Percentiles rank a stretch among this genome's conserved stretches.
Conservation (phyloP, 176 grass and related monocot species). For the Phoenix roebelenii region DNA sequence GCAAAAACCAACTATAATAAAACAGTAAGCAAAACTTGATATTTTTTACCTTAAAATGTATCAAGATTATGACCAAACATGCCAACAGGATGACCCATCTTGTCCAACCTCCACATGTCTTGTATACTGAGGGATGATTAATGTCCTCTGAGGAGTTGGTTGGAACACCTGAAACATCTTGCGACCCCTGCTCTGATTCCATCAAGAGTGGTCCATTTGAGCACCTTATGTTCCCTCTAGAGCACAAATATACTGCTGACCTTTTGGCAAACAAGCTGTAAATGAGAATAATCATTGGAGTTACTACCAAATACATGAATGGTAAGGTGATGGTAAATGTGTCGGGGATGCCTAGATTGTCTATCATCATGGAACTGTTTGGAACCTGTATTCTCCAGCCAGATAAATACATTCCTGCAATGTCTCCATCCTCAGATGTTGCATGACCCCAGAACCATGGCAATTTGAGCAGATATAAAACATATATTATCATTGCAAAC, state of each 20-base stretch:
- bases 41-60: conserved; percentile 55
- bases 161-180: conserved; percentile 8
- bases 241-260: conserved; percentile 22
- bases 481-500: conserved; percentile 44
- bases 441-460: conserved; percentile 82
- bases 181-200: conserved; percentile 6
- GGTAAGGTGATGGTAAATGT: conserved; percentile 71
- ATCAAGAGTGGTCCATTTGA: background rate
- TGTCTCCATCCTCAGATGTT: conserved; percentile 58
- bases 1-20: background rate
- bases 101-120: conserved; percentile 30
- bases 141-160: conserved; percentile 3
- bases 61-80: conserved; percentile 22
- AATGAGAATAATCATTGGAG: conserved; percentile 38
- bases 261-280: conserved; percentile 62
- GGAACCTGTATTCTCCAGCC: conserved; percentile 48
- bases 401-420: conserved; percentile 61
- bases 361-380: conserved; percentile 5
- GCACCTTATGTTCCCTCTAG: conserved; percentile 16
- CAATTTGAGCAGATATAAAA: conserved; percentile 58
- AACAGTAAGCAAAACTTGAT: background rate
- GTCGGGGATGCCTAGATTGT: conserved; percentile 50
- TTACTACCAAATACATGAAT: conserved; percentile 67
- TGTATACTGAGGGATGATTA: conserved; percentile 1
- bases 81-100: conserved; percentile 38